Evolutionary conservation across 768 basidiomycete genomes (phyloP).

Genomic region (Auricularia sp.): DNA sequence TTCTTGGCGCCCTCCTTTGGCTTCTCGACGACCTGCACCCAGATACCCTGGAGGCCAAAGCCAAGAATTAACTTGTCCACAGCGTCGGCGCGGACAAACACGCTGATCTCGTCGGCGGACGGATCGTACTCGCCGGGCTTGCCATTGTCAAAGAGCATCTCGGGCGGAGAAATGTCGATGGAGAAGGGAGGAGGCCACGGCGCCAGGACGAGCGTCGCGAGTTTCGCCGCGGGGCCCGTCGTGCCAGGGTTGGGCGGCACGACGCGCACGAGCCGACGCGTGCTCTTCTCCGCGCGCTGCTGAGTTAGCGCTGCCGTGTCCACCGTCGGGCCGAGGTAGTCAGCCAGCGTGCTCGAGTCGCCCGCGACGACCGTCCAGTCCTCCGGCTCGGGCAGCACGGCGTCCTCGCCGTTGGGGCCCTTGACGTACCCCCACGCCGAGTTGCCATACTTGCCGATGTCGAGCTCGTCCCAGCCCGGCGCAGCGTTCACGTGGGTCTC

Average conservation of each 20-base stretch:
- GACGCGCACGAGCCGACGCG: slow-evolving; percentile 45
- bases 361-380: slow-evolving; percentile 2
- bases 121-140: slow-evolving; percentile 27
- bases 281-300: slow-evolving; percentile 57
- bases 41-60: slow-evolving; percentile 55
- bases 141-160: slow-evolving; percentile 16
- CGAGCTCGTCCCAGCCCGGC: not conserved
- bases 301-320: slow-evolving; percentile 54
- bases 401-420: not conserved
- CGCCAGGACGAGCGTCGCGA: slow-evolving; percentile 42
- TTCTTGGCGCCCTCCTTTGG: not conserved
- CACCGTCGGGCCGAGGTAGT: slow-evolving; percentile 44
- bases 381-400: slow-evolving; percentile 7
- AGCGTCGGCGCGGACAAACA: slow-evolving; percentile 41
- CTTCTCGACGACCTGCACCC: slow-evolving; percentile 47
- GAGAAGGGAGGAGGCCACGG: slow-evolving; percentile 41
- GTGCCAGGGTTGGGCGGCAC: slow-evolving; percentile 36
- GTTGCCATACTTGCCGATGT: not conserved
- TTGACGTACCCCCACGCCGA: not conserved
- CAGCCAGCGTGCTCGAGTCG: slow-evolving; percentile 21
- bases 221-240: slow-evolving; percentile 33
- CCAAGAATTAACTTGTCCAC: slow-evolving; percentile 37
- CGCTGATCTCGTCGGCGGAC: slow-evolving; percentile 45
- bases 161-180: slow-evolving; percentile 1
- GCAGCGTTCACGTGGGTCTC: slow-evolving; percentile 8